Base-by-base conservation (phyloP, 164 flowering plant genomes). In the Cinnamomum chago region DNA sequence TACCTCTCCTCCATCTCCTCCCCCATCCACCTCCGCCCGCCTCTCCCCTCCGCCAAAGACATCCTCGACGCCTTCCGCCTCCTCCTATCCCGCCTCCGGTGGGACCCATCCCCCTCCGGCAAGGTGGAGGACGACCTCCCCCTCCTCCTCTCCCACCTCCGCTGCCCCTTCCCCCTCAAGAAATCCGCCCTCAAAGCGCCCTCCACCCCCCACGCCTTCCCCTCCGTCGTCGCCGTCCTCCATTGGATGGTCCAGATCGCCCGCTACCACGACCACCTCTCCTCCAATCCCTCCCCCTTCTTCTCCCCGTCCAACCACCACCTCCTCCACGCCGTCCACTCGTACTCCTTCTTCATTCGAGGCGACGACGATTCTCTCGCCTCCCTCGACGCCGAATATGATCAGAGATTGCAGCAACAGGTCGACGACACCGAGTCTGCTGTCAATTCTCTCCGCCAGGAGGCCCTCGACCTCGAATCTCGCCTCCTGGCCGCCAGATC, bases 211-310 rank as follows among this genome's bases (percentile, higher is more conserved):
- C 97, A 90, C 77, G 80, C 91, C 10, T 94, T 97, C 93, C 94
- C 97, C 14, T 33, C 81, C 7, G 70, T 90, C 20, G 85, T 92
- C 5, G 92, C 88, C 1, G 77, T 86, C 12, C 82, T 94, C 6
- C 94, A 90, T 77, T 96, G 99, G 98, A 82, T 91, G n/a, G 94
- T 94, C 20, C 94, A 94, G 82, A 58, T 87, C 51, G 84, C 84
- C 2, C 77, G 73, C 35, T 94, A 82, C 70, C 74, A 72, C 20
- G 91, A 91, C 24, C 62, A 68, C 6, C 52, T 62, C 14, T 72
- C 77, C 33, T 72, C 77, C 52, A 24, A 50, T 5, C 62, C 73
- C 25, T 25, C 65, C 30, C 60, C 50, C 70, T 1, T 40, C 58
- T 55, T 35, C 62, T 67, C 52, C 62, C 14, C 51, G 35, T 12